Base-by-base conservation (phyloP, 768 basidiomycete species). In the Xerocomus potaroensis region DNA sequence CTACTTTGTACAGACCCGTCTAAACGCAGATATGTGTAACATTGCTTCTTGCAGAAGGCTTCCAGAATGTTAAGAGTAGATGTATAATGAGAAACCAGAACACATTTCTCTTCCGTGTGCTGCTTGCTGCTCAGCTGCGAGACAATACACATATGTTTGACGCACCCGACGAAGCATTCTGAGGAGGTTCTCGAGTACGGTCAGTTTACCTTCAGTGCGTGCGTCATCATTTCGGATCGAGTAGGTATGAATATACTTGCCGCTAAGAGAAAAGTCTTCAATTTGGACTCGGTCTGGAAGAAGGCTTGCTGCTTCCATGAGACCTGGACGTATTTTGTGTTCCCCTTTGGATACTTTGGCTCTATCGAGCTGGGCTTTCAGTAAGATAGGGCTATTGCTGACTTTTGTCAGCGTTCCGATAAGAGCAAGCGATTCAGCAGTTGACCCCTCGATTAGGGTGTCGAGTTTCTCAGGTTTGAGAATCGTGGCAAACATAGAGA, bases 1-100 rank as follows among this genome's bases (percentile, higher is more conserved):
- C 11, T 34, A 23, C 9, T 8, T 21, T 19, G 30, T 24, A 45
- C 60, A 14, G 29, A 89, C 85, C 96, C 95, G 60, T 99, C 95
- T 27, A 97, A 75, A 3, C 96, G 81, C 52, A 85, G 79, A 60
- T 79, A 90, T 0, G 84, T 83, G 63, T 92, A 97, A 9, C 72
- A 69, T 56, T 76, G 80, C 52, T 76, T 80, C 64, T 82, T 79
- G 69, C 93, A 95, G 55, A 83, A 87, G 3, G 80, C 80, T 69
- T 97, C 91, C 24, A 99, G 72, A 46, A 99, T 80, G 59, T 97
- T 89, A 43, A 99, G 80, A 2, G 94, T 96, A 5, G 87, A 85
- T 0, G 94, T 98, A 59, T 88, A 99, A 62, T 98, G 94, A n/a
- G 93, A 97, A 27, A 95, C 90, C 33, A 99, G 69, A 27, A 97